These are phyloP conservation scores for Penicillium sp. DNA, from an alignment of 2,329 filamentous ascomycete genomes.

Conservation along the genomic window DNA sequence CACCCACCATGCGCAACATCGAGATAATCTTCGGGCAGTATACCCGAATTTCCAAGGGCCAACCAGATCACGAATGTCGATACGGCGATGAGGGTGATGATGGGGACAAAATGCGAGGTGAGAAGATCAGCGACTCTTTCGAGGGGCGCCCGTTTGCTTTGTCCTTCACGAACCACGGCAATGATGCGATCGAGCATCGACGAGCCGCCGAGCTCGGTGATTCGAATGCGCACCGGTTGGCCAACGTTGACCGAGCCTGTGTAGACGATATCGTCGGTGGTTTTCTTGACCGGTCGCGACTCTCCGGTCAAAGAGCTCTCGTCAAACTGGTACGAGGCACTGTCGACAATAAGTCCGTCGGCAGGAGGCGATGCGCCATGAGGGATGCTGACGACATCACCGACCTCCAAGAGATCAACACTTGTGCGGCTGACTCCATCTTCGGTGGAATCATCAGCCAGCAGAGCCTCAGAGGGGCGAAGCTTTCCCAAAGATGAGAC, in stretches of 20 bases:
- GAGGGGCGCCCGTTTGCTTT: constrained; percentile 51
- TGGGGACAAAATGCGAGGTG: constrained; percentile 53
- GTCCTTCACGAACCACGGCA: constrained; percentile 51
- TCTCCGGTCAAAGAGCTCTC: constrained; percentile 81
- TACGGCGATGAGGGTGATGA: constrained; percentile 52
- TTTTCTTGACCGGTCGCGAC: constrained; percentile 49
- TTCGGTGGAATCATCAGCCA: constrained; percentile 41
- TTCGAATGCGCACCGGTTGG: constrained; percentile 45
- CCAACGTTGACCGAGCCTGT: constrained; percentile 52
- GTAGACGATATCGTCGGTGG: constrained; percentile 45
- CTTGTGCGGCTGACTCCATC: constrained; percentile 49
- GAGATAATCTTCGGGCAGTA: constrained; percentile 53
- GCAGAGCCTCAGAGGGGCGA: constrained; percentile 72
- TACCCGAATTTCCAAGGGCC: constrained; percentile 45
- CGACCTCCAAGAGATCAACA: constrained; percentile 72
- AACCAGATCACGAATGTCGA: constrained; percentile 52
- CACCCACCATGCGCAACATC: constrained; percentile 50
- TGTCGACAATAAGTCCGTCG: constrained; percentile 65
- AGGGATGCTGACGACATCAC: constrained; percentile 72
- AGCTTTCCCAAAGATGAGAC: constrained; percentile 78
- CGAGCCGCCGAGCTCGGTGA: constrained; percentile 49
- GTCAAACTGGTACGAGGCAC: constrained; percentile 71
- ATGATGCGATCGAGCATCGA: constrained; percentile 56
- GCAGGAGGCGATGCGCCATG: constrained; percentile 83
- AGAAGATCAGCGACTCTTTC: constrained; percentile 51